Evolutionary conservation across 2,329 filamentous ascomycete genomes (phyloP), one percentile per base, ranked within the genome.

Genomic region (Fusarium sp.): DNA sequence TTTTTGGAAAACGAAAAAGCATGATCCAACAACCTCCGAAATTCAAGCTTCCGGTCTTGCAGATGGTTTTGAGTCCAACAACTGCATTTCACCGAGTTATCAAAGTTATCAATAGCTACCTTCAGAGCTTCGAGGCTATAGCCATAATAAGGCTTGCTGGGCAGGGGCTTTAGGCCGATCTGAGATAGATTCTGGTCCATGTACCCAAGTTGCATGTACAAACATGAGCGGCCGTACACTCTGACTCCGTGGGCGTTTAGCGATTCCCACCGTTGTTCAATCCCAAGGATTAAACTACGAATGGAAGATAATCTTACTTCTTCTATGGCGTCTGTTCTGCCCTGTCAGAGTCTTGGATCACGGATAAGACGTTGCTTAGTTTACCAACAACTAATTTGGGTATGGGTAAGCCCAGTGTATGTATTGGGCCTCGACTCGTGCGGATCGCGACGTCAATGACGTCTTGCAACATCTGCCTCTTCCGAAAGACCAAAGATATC

Each of bases 191-290:
- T 49, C n/a, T 32, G 20, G n/a, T 24, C 20, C 4, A 49, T 34
- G 11, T 16, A 30, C 1, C 32, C 54, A 1, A 51, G 8, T 13
- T 32, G 32, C 2, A 2, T 7, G 7, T 24, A 57, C 5, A 1
- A 3, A 10, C 54, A 51, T 6, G 11, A 3, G 11, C 22, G 16
- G 20, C 18, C 14, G 4, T 32, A 25, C 3, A 1, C 0, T 1
- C 0, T 18, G 2, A 1, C 14, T 6, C 3, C 3, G 0, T 16
- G 0, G 22, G 2, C 1, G 20, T 32, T 24, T 0, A 55, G 1
- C 1, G 0, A 4, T 1, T 22, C 5, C 22, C 27, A 11, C 16
- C 12, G 1, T 4, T 3, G 6, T 18, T 18, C 1, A 0, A 37
- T 56, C 1, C 12, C 41, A 6, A 18, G 1, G 4, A 37, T 27